phyloP scores from a whole-genome alignment of 371 early-diverging fungal species.

The Capillidium heterosporum region DNA sequence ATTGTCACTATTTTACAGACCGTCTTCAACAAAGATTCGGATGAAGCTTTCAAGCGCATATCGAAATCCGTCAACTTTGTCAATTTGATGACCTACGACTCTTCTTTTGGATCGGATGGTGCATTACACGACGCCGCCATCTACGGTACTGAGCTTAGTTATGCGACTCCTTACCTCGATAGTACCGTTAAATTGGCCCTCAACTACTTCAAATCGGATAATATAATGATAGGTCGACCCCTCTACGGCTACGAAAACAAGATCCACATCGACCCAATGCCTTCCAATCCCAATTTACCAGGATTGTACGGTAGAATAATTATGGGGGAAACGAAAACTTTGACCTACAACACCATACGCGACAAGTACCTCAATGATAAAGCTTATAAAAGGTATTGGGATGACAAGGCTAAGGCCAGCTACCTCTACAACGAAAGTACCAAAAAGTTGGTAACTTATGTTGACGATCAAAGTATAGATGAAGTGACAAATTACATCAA shows the following conservation, averaged over 20 bases:
- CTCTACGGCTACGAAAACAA: background rate
- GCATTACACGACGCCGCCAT: background rate
- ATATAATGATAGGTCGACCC: background rate
- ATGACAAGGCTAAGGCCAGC: background rate
- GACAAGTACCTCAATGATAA: background rate
- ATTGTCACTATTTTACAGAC: background rate
- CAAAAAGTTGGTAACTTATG: background rate
- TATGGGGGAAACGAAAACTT: background rate
- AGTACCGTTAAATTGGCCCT: background rate
- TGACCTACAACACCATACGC: background rate
- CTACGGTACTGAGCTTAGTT: background rate
- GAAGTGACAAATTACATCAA: background rate
- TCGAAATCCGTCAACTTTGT: background rate
- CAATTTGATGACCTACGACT: constrained; percentile 2
- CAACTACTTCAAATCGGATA: background rate
- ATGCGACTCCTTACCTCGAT: background rate
- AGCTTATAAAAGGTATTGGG: background rate
- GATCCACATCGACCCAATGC: background rate
- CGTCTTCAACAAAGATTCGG: background rate
- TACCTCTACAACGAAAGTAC: background rate
- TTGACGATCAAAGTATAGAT: background rate
- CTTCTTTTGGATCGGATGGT: background rate
- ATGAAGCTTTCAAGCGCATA: background rate
- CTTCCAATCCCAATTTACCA: background rate
- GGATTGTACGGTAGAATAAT: background rate